These are phyloP conservation scores for Paramecium primaurelia DNA, from an alignment of 73 alveolate species.

Conservation along the genomic window DNA sequence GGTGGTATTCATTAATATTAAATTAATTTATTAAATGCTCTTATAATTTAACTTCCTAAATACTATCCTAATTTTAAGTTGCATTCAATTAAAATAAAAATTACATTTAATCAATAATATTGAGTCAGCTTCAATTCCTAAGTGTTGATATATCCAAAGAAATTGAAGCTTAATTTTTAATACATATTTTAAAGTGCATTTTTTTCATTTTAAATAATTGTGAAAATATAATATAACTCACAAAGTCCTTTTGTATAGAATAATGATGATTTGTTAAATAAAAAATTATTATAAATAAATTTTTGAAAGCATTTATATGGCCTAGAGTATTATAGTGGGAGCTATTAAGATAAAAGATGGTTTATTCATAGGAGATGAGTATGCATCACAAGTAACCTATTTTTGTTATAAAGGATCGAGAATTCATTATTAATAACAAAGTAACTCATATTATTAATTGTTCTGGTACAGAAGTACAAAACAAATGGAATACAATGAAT, in stretches of 20 bases:
- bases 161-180: neutral
- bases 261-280: neutral
- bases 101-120: neutral
- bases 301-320: neutral
- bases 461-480: slow-evolving; percentile 87
- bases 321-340: slow-evolving; percentile 73
- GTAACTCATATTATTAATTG: slow-evolving; percentile 96
- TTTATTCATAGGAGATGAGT: slow-evolving; percentile 86
- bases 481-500: slow-evolving; percentile 92
- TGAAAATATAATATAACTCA: neutral
- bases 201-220: neutral
- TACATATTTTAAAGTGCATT: neutral
- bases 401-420: slow-evolving; percentile 74
- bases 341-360: slow-evolving; percentile 88
- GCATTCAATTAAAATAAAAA: neutral
- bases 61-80: neutral
- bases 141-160: neutral
- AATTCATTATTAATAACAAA: slow-evolving; percentile 92
- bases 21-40: neutral
- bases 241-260: neutral
- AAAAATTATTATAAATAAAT: neutral
- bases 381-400: slow-evolving; percentile 72
- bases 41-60: neutral
- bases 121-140: neutral
- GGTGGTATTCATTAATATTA: neutral